A percentile compares a stretch with the other conserved stretches of the same genome.
Conservation (phyloP, 176 grass and related monocot species). For the Bromus sterilis region DNA sequence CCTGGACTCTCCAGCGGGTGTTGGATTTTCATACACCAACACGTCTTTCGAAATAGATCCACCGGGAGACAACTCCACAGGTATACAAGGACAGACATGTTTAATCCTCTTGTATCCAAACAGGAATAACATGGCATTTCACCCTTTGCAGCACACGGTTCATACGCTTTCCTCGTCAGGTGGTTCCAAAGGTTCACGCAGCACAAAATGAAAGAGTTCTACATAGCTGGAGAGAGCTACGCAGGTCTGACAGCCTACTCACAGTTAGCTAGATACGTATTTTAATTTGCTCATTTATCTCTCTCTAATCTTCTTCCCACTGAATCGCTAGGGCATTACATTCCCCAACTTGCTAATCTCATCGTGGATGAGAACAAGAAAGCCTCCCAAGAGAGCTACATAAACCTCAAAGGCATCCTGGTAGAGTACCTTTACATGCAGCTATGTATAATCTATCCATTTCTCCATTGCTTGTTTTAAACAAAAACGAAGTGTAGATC, state of each 20-base stretch:
- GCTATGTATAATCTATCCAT: neutral
- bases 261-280: no score
- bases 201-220: constrained; percentile 52
- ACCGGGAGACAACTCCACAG: constrained; percentile 72
- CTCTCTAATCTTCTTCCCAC: neutral
- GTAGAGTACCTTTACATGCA: neutral
- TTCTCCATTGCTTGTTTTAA: neutral
- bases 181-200: constrained; percentile 74
- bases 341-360: constrained; percentile 40
- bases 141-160: constrained; percentile 37
- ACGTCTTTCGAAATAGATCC: constrained; percentile 44
- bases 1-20: constrained; percentile 77
- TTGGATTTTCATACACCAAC: constrained; percentile 86
- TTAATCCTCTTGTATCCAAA: neutral
- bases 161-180: constrained; percentile 60
- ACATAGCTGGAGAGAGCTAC: constrained; percentile 61
- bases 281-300: neutral
- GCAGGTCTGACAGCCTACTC: constrained; percentile 17
- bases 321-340: constrained; percentile 31
- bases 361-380: constrained; percentile 46
- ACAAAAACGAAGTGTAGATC: constrained; percentile 7
- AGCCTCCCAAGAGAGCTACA: neutral
- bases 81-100: neutral
- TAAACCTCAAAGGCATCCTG: constrained; percentile 54
- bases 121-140: neutral